Evolutionary conservation across 371 early-diverging fungal species (phyloP), one percentile per base, ranked within the genome.

Genomic region (Apophysomyces variabilis): DNA sequence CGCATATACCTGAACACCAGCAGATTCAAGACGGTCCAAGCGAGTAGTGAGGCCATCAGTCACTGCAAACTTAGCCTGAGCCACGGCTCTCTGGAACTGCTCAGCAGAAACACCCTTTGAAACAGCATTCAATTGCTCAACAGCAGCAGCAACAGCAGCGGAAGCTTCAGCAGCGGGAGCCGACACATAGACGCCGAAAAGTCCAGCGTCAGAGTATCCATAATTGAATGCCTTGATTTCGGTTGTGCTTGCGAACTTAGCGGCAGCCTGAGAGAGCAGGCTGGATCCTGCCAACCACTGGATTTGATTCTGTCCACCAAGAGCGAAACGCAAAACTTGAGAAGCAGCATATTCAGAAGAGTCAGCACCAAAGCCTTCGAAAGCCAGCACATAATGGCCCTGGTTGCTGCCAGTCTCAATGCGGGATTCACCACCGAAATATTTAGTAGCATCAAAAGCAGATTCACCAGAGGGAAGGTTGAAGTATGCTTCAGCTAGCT

Each of bases 201-300:
- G 85, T 68, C 95, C 96, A 63, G 96, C 93, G 81, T 97, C 97
- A 21, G 95, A 90, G 88, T 97, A 97, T 37, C 91, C 85, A 63
- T 88, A 78, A 79, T 91, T 89, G 85, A 98, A 96, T 47, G 96
- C 90, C 70, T 87, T 77, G 64, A 93, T 83, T 41, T 78, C 57
- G 61, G 90, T 77, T 68, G 78, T 85, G 59, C 75, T 65, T 39
- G 77, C 73, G 38, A 84, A 73, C 77, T 85, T 79, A 69, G 85
- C 75, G 60, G 93, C 87, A 45, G 90, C 82, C 63, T 85, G 81
- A 62, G 91, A 83, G 58, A 96, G 85, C 26, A 92, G 85, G 50
- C 92, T 89, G 37, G 85, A 78, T 72, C 91, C 91, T 18, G 82
- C 67, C 58, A 87, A 88, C 90, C 92, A 92, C 83, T 95, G 92